Evolutionary conservation across 495 filamentous ascomycete species (phyloP).

Genomic region (Aspergillus baeticus): DNA sequence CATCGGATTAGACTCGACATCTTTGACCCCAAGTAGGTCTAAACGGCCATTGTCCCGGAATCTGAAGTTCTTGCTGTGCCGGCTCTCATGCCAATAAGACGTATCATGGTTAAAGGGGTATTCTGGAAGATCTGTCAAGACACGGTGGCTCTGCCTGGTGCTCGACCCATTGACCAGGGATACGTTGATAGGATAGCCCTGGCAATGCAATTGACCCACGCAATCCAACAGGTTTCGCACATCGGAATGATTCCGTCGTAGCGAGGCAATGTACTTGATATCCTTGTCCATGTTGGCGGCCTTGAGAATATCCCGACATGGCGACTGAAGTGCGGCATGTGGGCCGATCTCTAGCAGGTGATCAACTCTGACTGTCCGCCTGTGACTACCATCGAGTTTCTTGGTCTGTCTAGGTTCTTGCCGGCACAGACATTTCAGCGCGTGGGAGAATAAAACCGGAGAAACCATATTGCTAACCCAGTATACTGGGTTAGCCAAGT

Average conservation of each 20-base stretch:
- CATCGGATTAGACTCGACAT: conserved; percentile 44
- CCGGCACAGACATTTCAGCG: neutral
- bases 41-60: conserved; percentile 15
- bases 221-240: conserved; percentile 22
- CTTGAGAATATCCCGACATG: conserved; percentile 39
- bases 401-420: conserved; percentile 16
- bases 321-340: conserved; percentile 41
- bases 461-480: conserved; percentile 34
- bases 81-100: neutral
- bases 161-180: conserved; percentile 22
- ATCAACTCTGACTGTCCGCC: neutral
- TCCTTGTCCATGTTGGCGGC: neutral
- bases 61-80: neutral
- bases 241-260: neutral
- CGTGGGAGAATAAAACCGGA: conserved; percentile 19
- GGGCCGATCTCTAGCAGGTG: conserved; percentile 54
- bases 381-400: conserved; percentile 10
- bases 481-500: conserved; percentile 12
- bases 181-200: conserved; percentile 27
- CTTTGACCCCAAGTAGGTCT: conserved; percentile 52
- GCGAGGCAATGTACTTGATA: conserved; percentile 25
- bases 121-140: conserved; percentile 41
- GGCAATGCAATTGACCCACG: conserved; percentile 24
- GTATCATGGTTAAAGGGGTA: conserved; percentile 44
- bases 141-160: conserved; percentile 15